These are phyloP conservation scores for Kuraishia borneana DNA, from an alignment of 805 yeast species.

Conservation along the genomic window DNA sequence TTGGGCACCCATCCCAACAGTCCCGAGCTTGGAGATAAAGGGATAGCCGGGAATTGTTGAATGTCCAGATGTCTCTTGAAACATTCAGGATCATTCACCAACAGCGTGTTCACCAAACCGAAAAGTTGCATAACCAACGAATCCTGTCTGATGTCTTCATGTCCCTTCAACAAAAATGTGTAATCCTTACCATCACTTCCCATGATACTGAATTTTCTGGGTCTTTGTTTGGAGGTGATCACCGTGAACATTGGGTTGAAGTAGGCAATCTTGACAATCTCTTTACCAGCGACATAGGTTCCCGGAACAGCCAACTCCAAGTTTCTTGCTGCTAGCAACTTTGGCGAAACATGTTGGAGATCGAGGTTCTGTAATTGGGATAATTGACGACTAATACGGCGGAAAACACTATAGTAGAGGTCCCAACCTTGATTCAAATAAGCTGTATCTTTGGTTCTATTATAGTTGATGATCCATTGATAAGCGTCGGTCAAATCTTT, in stretches of 20 bases:
- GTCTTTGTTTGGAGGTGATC: conserved; percentile 92
- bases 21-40: conserved; percentile 95
- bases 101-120: conserved; percentile 85
- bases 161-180: conserved; percentile 79
- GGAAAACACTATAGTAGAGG: conserved; percentile 85
- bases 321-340: conserved; percentile 64
- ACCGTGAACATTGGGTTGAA: conserved; percentile 82
- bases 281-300: conserved; percentile 77
- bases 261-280: conserved; percentile 56
- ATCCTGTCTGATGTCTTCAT: conserved; percentile 97
- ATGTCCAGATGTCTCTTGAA: conserved; percentile 92
- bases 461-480: conserved; percentile 84
- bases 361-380: conserved; percentile 83
- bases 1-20: conserved; percentile 95
- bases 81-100: conserved; percentile 87
- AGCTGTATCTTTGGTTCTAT: conserved; percentile 74
- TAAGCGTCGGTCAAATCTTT: conserved; percentile 86
- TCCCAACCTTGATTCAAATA: conserved; percentile 98
- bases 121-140: conserved; percentile 95
- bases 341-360: conserved; percentile 89
- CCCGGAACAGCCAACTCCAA: conserved; percentile 91
- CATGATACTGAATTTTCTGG: conserved; percentile 65
- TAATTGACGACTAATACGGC: conserved; percentile 79
- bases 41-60: conserved; percentile 87
- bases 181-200: conserved; percentile 93